phyloP scores from a whole-genome alignment of 1,284 basidiomycete species.

The Pseudozyma sp. region DNA sequence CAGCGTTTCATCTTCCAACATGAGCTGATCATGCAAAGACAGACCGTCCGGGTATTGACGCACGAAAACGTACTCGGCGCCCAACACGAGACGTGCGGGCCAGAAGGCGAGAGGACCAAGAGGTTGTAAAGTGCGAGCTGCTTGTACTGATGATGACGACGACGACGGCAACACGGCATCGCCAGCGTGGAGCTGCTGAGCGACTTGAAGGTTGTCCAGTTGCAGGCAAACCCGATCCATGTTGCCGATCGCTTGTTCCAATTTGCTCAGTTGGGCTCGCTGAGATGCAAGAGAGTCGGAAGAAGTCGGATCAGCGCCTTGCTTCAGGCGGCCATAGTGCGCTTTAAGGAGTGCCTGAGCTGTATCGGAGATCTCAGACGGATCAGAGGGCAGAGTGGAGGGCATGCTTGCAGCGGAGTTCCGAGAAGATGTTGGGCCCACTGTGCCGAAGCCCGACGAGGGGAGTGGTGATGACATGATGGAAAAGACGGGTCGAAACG shows the following conservation, averaged over 20 bases:
- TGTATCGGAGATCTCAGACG: conserved; percentile 40
- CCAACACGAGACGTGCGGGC: conserved; percentile 24
- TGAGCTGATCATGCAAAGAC: conserved; percentile 12
- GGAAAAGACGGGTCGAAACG: background rate
- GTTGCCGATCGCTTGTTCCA: conserved; percentile 19
- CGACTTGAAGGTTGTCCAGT: conserved; percentile 35
- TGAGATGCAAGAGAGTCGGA: conserved; percentile 5
- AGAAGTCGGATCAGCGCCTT: background rate
- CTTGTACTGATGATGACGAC: conserved; percentile 1
- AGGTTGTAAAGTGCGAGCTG: conserved; percentile 25
- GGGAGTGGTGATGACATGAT: background rate
- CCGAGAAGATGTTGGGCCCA: background rate
- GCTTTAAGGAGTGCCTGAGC: conserved; percentile 43
- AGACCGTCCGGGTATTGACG: conserved; percentile 19
- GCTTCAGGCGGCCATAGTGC: conserved; percentile 30
- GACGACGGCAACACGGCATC: background rate
- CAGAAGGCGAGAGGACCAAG: conserved; percentile 40
- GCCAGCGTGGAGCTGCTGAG: conserved; percentile 13
- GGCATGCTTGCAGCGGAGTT: background rate
- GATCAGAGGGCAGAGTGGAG: conserved; percentile 20
- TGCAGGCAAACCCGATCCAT: conserved; percentile 37
- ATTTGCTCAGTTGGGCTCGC: conserved; percentile 7
- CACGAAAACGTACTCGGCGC: conserved; percentile 15
- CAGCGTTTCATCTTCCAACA: conserved; percentile 25
- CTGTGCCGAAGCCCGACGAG: background rate